Evolutionary conservation across 805 yeast genomes (phyloP).

Genomic region (Schizosaccharomyces pombe): ASM294v3 CU329670.1:4705501-4706000

Average conservation of each 20-base stretch:
- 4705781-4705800: background rate
- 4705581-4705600: constrained; percentile 74
- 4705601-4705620: constrained; percentile 51
- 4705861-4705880: constrained; percentile 56
- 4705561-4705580: constrained; percentile 44
- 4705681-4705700: constrained; percentile 36
- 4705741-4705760: constrained; percentile 53
- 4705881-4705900: constrained; percentile 72
- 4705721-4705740: constrained; percentile 37
- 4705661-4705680: constrained; percentile 48
- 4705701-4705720: constrained; percentile 43
- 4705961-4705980: no score
- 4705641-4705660: constrained; percentile 57
- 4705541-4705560: constrained; percentile 54
- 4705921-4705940: background rate
- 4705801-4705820: constrained; percentile 16
- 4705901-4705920: constrained; percentile 78
- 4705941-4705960: no score
- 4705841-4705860: constrained; percentile 32
- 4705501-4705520: constrained; percentile 39
- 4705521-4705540: constrained; percentile 77
- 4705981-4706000: no score
- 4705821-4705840: constrained; percentile 17
- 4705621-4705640: constrained; percentile 33
- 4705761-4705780: constrained; percentile 13